phyloP scores from a whole-genome alignment of 176 grass and related monocot species.

The Sorghum bicolor region DNA sequence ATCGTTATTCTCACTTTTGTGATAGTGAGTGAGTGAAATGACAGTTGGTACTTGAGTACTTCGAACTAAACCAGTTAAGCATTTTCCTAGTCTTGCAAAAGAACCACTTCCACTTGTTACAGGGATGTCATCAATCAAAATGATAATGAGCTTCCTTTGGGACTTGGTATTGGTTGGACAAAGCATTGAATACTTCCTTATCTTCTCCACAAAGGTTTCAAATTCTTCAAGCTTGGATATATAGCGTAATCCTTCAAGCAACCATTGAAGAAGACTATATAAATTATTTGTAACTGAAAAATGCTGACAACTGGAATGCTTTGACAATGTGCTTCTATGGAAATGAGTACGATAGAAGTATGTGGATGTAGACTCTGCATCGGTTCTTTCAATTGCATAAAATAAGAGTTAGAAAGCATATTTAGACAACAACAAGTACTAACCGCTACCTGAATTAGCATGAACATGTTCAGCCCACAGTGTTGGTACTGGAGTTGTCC shows the following conservation, averaged over 20 bases:
- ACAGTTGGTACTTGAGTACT: conserved; percentile 76
- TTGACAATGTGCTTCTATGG: conserved; percentile 3
- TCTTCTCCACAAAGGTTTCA: conserved; percentile 80
- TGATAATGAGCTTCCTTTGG: conserved; percentile 59
- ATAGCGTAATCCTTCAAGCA: conserved; percentile 65
- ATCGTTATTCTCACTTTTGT: conserved; percentile 67
- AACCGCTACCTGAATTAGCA: conserved; percentile 54
- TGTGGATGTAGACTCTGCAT: not conserved
- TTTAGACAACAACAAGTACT: not conserved
- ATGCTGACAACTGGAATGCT: not conserved
- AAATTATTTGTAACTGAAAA: conserved; percentile 21
- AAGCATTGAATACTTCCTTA: conserved; percentile 84
- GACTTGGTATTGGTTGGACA: conserved; percentile 33
- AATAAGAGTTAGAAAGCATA: not conserved
- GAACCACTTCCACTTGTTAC: conserved; percentile 66
- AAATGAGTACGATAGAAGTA: not conserved
- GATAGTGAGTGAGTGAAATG: conserved; percentile 73
- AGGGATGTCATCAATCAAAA: conserved; percentile 92
- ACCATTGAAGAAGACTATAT: conserved; percentile 18
- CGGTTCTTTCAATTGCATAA: not conserved
- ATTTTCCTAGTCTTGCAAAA: conserved; percentile 81
- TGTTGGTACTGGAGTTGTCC: conserved; percentile 88
- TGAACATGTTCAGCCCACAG: conserved; percentile 86
- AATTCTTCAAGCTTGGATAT: conserved; percentile 97
- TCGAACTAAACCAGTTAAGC: conserved; percentile 62